Percentiles rank a stretch among this genome's conserved stretches.
Conservation (phyloP, 768 basidiomycete species). For the Leucocoprinus leucothites region DNA sequence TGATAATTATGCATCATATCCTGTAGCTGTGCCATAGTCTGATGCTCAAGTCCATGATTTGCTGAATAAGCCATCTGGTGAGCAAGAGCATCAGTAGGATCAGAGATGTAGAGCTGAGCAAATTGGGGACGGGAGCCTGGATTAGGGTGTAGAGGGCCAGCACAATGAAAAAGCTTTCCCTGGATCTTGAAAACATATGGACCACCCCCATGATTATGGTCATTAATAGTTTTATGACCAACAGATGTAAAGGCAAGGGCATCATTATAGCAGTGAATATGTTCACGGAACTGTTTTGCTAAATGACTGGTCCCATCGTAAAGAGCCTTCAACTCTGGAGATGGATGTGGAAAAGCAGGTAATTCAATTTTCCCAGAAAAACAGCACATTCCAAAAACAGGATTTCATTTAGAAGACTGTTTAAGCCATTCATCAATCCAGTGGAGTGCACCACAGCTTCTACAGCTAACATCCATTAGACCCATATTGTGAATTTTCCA, state of each 20-base stretch:
- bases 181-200: constrained; percentile 16
- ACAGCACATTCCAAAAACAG: no score
- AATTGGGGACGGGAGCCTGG: constrained; percentile 5
- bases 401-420: no score
- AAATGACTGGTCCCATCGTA: no score
- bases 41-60: constrained; percentile 3
- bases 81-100: no score
- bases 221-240: neutral
- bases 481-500: constrained; percentile 2
- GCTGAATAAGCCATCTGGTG: neutral
- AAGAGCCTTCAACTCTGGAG: no score
- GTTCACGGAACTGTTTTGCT: no score
- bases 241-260: neutral
- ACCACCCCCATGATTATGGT: neutral
- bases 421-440: neutral
- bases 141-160: constrained; percentile 9
- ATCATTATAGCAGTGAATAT: neutral
- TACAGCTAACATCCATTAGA: constrained; percentile 1
- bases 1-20: constrained; percentile 14
- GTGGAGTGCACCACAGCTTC: constrained; percentile 3
- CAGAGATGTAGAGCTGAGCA: constrained; percentile 18
- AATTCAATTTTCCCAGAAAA: no score
- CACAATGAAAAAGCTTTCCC: constrained; percentile 14
- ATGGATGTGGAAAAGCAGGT: no score
- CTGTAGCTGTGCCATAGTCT: constrained; percentile 11